A percentile compares a stretch with the other conserved stretches of the same genome.
These are phyloP conservation scores for Saccharomyces eubayanus DNA, from an alignment of 805 yeast genomes.

Conservation along the genomic window DNA sequence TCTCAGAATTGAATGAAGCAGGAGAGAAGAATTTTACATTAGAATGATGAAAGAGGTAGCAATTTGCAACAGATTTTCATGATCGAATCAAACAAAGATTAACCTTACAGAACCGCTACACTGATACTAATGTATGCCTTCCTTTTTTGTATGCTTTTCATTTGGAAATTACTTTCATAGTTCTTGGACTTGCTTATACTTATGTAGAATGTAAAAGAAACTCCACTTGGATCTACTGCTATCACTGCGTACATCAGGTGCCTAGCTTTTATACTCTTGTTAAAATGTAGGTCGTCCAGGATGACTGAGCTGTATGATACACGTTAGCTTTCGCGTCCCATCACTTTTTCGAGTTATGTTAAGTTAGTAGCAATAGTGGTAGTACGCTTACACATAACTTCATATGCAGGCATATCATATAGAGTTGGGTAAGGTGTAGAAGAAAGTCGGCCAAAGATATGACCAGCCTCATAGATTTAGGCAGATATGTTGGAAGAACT, in stretches of 20 bases:
- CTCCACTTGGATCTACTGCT: neutral
- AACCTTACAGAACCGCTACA: neutral
- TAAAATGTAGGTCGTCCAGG: neutral
- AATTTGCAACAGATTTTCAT: neutral
- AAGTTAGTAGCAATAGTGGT: neutral
- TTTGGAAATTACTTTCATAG: neutral
- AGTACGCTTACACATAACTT: neutral
- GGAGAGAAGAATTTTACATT: neutral
- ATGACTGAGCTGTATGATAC: neutral
- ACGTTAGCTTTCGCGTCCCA: neutral
- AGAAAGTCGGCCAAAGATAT: neutral
- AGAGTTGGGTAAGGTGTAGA: neutral
- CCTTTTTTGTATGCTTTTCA: neutral
- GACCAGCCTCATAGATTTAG: neutral
- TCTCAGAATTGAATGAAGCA: neutral
- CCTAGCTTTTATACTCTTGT: neutral
- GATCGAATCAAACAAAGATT: neutral
- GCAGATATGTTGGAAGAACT: neutral
- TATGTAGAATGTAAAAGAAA: neutral
- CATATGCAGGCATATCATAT: neutral
- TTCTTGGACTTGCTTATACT: neutral
- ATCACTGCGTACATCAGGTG: neutral
- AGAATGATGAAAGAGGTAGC: neutral
- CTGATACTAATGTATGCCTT: neutral
- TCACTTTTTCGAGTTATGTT: neutral